These are phyloP conservation scores for Rhodotorula graminis DNA, from an alignment of 768 basidiomycete species.

Conservation along the genomic window DNA sequence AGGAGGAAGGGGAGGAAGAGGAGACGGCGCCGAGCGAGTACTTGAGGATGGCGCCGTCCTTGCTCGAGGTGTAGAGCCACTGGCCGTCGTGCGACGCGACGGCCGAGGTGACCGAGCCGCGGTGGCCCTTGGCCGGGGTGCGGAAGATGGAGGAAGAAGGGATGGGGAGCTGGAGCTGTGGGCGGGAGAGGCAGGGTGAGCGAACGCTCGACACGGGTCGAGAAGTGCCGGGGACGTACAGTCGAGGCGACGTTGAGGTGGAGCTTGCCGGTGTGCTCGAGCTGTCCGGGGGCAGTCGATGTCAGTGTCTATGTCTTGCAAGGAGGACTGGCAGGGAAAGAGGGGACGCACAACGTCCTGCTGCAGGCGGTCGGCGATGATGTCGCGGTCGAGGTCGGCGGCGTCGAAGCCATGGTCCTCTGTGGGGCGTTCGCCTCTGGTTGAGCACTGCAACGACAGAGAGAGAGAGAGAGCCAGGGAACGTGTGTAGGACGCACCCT, in stretches of 20 bases:
- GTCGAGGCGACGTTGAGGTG: slow-evolving; percentile 70
- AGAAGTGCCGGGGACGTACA: slow-evolving; percentile 6
- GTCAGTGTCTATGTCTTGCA: not conserved
- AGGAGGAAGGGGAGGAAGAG: slow-evolving; percentile 50
- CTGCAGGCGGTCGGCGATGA: slow-evolving; percentile 82
- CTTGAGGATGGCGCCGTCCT: slow-evolving; percentile 83
- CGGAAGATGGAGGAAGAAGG: slow-evolving; percentile 52
- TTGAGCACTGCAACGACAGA: not conserved
- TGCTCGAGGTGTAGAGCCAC: slow-evolving; percentile 80
- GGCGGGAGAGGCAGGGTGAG: not conserved
- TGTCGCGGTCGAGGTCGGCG: slow-evolving; percentile 86
- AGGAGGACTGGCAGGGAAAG: not conserved
- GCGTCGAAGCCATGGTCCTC: slow-evolving; percentile 85
- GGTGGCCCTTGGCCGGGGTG: slow-evolving; percentile 58
- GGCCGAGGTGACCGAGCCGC: slow-evolving; percentile 74
- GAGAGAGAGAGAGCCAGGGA: not conserved
- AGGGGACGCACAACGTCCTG: slow-evolving; percentile 64
- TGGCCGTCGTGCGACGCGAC: slow-evolving; percentile 66
- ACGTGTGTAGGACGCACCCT: slow-evolving; percentile 46
- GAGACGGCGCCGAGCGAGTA: slow-evolving; percentile 58
- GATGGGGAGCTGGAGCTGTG: slow-evolving; percentile 42
- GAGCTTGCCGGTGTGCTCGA: slow-evolving; percentile 81
- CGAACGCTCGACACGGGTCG: slow-evolving; percentile 6
- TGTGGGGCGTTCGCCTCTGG: slow-evolving; percentile 51
- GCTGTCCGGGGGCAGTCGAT: slow-evolving; percentile 34